Evolutionary conservation across 2,329 filamentous ascomycete species (phyloP), one percentile per base, ranked within the genome.

Genomic region (Raffaelea arxii): DNA sequence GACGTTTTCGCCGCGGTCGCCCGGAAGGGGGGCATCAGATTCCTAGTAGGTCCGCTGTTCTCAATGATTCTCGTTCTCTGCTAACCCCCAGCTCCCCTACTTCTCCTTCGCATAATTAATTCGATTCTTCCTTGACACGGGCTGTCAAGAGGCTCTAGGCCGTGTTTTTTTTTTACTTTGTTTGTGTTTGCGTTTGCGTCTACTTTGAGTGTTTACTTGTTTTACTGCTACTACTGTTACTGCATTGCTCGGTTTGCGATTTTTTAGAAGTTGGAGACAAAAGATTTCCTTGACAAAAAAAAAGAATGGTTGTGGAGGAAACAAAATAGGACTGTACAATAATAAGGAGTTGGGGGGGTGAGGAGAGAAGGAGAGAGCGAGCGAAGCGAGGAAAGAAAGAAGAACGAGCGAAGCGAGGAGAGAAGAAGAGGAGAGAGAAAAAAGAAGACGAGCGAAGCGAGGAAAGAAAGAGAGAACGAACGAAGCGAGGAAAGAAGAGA

Each of bases 1-100:
- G 25, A 58, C 58, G 44, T 70, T 65, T 53, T 70, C 69, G 40
- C 70, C 71, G 4, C 67, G 66, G 51, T 66, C 66, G 22, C 66
- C 66, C 47, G 66, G 66, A 35, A 66, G 62, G 30, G 50, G 46
- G 46, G 61, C 61, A 35, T 65, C 63, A 48, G 60, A 64, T 23
- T 66, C 53, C 10, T 70, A 68, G 66, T 69, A 59, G 49, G 66
- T 64, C 32, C 18, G 38, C 21, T 16, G 32, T 18, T 36, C 16
- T 9, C n/a, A n/a, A n/a, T 12, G 32, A 36, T 19, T 24, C 4
- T 27, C 40, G 10, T 41, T 11, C 4, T 32, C 23, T n/a, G 9
- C 16, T 14, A 23, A 36, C 14, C 9, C 21, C 12, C 32, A 64
- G 62, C 56, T 67, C 64, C 5, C 64, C 65, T 23, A 65, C 63